These are phyloP conservation scores for Diaporthe citri DNA, from an alignment of 2,329 filamentous ascomycete species.

Conservation along the genomic window DNA sequence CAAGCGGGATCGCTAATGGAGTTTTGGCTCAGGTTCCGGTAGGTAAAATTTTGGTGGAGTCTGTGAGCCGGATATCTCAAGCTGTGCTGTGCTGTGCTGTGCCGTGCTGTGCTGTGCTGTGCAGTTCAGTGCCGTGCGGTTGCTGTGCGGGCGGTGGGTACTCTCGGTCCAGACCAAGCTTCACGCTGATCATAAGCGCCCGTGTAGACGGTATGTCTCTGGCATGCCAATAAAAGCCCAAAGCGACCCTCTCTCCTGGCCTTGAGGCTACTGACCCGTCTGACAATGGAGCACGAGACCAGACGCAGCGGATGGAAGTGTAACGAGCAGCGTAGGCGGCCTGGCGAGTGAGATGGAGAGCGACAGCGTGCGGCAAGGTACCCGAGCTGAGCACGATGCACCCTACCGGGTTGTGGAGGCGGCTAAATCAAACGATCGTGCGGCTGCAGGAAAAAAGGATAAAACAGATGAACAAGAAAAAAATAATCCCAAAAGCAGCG, in stretches of 20 bases:
- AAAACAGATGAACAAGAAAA: constrained; percentile 27
- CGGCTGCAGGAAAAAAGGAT: constrained; percentile 33
- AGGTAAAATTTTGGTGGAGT: constrained; percentile 40
- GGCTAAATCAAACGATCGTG: constrained; percentile 42
- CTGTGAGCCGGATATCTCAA: constrained; percentile 40
- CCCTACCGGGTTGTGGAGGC: constrained; percentile 38
- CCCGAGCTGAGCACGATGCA: constrained; percentile 32
- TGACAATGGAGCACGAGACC: constrained; percentile 35
- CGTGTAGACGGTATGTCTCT: constrained; percentile 36
- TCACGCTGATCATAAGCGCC: constrained; percentile 39
- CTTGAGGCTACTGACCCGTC: constrained; percentile 30
- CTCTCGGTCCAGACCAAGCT: constrained; percentile 28
- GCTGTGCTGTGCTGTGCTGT: constrained; percentile 39
- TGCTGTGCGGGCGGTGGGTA: constrained; percentile 24
- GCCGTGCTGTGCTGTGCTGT: constrained; percentile 35
- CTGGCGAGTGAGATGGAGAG: constrained; percentile 7
- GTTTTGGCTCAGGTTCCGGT: constrained; percentile 38
- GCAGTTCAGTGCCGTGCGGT: constrained; percentile 34
- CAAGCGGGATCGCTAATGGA: constrained; percentile 40
- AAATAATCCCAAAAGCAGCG: constrained; percentile 24
- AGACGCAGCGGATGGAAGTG: constrained; percentile 31
- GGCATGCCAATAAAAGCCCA: constrained; percentile 36
- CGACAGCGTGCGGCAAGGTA: constrained; percentile 32
- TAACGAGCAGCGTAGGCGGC: constrained; percentile 22
- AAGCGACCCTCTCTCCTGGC: not conserved